phyloP scores from a whole-genome alignment of 2,329 filamentous ascomycete genomes.

The Polychaeton citri region DNA sequence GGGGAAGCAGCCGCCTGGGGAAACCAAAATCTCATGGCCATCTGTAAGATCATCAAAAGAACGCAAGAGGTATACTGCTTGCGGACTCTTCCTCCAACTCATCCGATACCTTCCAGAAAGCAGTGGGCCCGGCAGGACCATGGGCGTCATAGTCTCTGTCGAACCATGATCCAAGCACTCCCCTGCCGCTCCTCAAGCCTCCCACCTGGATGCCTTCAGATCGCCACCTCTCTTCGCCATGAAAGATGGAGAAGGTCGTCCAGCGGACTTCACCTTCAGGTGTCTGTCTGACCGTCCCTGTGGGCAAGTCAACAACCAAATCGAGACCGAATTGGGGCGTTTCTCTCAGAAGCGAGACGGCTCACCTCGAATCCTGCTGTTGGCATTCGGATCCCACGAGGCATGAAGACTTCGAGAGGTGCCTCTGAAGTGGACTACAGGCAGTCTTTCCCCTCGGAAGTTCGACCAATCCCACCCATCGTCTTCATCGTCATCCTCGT shows the following conservation, averaged over 20 bases:
- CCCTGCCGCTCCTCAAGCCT: slow-evolving; percentile 49
- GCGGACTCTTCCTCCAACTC: slow-evolving; percentile 20
- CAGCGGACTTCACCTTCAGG: slow-evolving; percentile 59
- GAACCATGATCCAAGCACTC: slow-evolving; percentile 66
- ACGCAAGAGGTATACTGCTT: slow-evolving; percentile 11
- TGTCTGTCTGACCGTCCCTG: slow-evolving; percentile 51
- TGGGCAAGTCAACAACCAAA: slow-evolving; percentile 3
- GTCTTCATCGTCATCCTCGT: slow-evolving; percentile 9
- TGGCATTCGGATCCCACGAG: slow-evolving; percentile 54
- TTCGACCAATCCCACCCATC: slow-evolving; percentile 15
- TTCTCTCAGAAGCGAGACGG: too few relatives aligned
- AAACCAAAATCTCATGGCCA: too few relatives aligned
- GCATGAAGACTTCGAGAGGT: slow-evolving; percentile 48
- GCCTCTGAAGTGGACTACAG: slow-evolving; percentile 57
- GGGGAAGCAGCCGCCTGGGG: too few relatives aligned
- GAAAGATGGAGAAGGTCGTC: slow-evolving; percentile 54
- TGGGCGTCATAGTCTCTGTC: slow-evolving; percentile 56
- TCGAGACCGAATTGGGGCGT: background rate
- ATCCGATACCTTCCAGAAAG: slow-evolving; percentile 63
- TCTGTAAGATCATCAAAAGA: slow-evolving; percentile 4
- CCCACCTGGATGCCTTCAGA: slow-evolving; percentile 65
- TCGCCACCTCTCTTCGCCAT: slow-evolving; percentile 57
- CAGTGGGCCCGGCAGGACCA: slow-evolving; percentile 60
- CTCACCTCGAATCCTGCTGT: slow-evolving; percentile 51
- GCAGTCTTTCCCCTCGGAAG: slow-evolving; percentile 27